Evolutionary conservation across 2,329 filamentous ascomycete genomes (phyloP), one percentile per base, ranked within the genome.

Genomic region (Didymosphaeria variabile): DNA sequence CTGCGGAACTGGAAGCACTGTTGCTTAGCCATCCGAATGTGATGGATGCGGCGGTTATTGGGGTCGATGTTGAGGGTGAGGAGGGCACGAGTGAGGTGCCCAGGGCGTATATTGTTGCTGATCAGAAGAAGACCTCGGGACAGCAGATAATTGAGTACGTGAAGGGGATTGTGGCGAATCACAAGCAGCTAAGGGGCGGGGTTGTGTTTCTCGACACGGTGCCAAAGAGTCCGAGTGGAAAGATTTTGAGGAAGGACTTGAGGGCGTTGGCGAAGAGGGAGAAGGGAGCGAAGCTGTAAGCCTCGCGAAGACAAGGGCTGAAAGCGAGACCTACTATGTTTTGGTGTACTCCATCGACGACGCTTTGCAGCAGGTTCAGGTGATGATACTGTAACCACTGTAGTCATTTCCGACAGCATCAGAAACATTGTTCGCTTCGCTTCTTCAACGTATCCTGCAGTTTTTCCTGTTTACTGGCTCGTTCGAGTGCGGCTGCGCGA

Each of bases 71-170:
- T 34, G 58, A 62, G 34, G 60, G 61, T 17, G 26, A 29, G 26
- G 26, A 29, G 26, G 65, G 63, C 8, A 21, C n/a, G 6, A 63
- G 85, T 0, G 85, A 89, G 68, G 74, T 81, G 26, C 86, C 86
- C 0, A 85, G 87, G 72, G 87, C 86, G 0, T 89, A 83, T 68
- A 79, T 88, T 0, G 85, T 87, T 17, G 36, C 36, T 6, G 36
- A 38, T 12, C 13, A 17, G 13, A 38, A 38, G 10, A 73, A 67
- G 70, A 73, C 74, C 50, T 70, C 38, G 34, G 75, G 49, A 5
- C 54, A 72, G 52, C 54, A 75, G 34, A 77, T 83, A 46, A 62
- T 68, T 54, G 67, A 68, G 49, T 79, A 53, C 46, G 73, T 79
- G 2, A 77, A 73, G 67, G 47, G 40, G 17, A 72, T 72, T 26